Base-by-base conservation (phyloP, 352 stramenopile genomes). In the Globisporangium spiculum region DNA sequence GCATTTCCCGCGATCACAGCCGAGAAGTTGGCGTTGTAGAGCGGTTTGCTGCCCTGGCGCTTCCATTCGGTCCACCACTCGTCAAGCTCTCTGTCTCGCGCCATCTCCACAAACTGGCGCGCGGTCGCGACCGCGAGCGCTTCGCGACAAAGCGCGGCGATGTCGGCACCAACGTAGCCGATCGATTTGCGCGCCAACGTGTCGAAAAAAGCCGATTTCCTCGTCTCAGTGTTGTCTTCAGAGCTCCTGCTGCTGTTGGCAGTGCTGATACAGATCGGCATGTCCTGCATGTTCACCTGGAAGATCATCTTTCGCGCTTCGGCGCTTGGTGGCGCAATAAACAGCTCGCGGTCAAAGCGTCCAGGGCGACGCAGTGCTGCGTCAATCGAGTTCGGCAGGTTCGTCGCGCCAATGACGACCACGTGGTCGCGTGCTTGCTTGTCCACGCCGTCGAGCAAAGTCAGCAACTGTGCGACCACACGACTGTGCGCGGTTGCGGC, bases 401-500 rank as follows among this genome's bases (percentile, higher is more conserved):
- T 99, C 10, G 96, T 98, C 3, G 96, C 95, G 22, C 88, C 97
- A 50, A 98, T 85, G 26, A 99, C 90, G 9, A 99, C 84, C 14
- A 99, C 91, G 66, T 98, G 96, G 6, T 84, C 91, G 30, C 76
- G 81, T 1, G 80, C 71, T 0, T 66, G 60, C 41, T 59, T 67
- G 66, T 98, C 95, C 0, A 97, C 78, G 9, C 92, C 96, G 73
- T 99, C 97, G 72, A 99, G 92, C 26, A 98, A 74, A 55, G 96
- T 99, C 22, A 99, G 76, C 24, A 99, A 69, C 73, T 99, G 96
- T 6, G 94, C 96, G 8, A 99, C 96, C 12, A 99, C 88, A 27
- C 85, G 79, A 53, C 77, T 92, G 70, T 92, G 78, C 2, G 79
- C 75, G 30, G 76, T 83, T 52, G 69, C 69, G 16, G 70, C 68